Conservation (phyloP, 768 basidiomycete species). For the Xerocomellus amylosporus region DNA sequence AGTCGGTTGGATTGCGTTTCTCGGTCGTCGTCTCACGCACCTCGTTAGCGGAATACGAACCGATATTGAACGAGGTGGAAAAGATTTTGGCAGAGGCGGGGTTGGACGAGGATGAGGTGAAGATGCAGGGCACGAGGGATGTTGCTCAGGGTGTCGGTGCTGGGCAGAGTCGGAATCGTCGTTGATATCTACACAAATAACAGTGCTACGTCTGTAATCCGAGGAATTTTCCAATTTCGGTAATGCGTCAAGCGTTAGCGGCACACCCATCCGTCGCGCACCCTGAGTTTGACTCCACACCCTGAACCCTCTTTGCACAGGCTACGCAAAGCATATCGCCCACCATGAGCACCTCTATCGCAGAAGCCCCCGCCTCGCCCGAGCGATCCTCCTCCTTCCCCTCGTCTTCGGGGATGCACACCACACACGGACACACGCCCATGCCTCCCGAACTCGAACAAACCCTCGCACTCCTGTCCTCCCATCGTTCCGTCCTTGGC, state of each 20-base stretch:
- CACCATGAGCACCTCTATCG: slow-evolving; percentile 15
- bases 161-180: slow-evolving; percentile 54
- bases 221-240: neutral
- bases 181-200: slow-evolving; percentile 20
- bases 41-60: slow-evolving; percentile 68
- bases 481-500: slow-evolving; percentile 82
- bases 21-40: neutral
- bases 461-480: slow-evolving; percentile 69
- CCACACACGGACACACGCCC: slow-evolving; percentile 13
- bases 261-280: no score
- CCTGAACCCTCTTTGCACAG: slow-evolving; percentile 16
- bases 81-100: slow-evolving; percentile 82
- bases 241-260: neutral
- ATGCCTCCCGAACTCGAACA: slow-evolving; percentile 82
- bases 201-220: no score
- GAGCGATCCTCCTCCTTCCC: slow-evolving; percentile 5
- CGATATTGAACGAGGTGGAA: slow-evolving; percentile 77
- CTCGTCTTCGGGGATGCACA: slow-evolving; percentile 15
- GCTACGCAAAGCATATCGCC: slow-evolving; percentile 9
- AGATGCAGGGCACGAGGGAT: slow-evolving; percentile 48
- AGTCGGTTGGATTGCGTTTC: neutral
- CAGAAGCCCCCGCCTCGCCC: neutral
- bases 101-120: slow-evolving; percentile 80
- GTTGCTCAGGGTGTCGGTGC: slow-evolving; percentile 31
- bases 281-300: no score